These are phyloP conservation scores for Pleomassaria siparia DNA, from an alignment of 2,329 filamentous ascomycete species.

Conservation along the genomic window DNA sequence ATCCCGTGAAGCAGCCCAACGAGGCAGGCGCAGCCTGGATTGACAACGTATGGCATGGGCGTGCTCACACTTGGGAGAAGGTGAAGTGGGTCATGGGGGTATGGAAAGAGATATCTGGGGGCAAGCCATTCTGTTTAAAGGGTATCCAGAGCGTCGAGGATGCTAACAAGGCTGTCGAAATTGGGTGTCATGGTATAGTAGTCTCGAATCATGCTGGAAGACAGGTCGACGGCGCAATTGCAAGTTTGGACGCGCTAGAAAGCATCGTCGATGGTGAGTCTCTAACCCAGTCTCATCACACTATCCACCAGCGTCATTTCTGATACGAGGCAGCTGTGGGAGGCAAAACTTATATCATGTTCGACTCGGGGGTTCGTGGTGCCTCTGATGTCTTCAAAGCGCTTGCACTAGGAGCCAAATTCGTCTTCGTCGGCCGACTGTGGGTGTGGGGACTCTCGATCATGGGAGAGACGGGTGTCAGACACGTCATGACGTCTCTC, in stretches of 20 bases:
- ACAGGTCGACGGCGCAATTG: conserved; percentile 40
- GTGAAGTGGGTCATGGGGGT: conserved; percentile 39
- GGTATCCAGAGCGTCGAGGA: conserved; percentile 44
- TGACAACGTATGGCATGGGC: too few relatives aligned
- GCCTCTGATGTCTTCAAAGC: conserved; percentile 42
- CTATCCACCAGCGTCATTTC: too few relatives aligned
- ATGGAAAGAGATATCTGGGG: conserved; percentile 38
- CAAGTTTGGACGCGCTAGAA: conserved; percentile 37
- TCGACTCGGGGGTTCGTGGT: conserved; percentile 41
- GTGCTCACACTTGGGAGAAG: too few relatives aligned
- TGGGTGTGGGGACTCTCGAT: conserved; percentile 43
- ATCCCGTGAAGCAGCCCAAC: too few relatives aligned
- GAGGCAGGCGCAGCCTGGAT: too few relatives aligned
- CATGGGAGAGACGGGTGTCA: conserved; percentile 40
- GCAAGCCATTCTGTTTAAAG: conserved; percentile 43
- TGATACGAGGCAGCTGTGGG: too few relatives aligned
- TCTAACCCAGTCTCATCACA: too few relatives aligned
- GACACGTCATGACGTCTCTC: conserved; percentile 39
- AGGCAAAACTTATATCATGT: conserved; percentile 35
- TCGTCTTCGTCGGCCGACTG: conserved; percentile 38
- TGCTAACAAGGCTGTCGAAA: conserved; percentile 36
- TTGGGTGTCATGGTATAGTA: conserved; percentile 41
- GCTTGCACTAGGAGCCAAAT: conserved; percentile 40
- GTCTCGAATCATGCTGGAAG: conserved; percentile 43
- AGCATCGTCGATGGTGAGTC: conserved; percentile 39